Percentiles rank a stretch among this genome's conserved stretches.
Conservation (phyloP, 441 rosid species). For the Syzygium syzygioides region DNA sequence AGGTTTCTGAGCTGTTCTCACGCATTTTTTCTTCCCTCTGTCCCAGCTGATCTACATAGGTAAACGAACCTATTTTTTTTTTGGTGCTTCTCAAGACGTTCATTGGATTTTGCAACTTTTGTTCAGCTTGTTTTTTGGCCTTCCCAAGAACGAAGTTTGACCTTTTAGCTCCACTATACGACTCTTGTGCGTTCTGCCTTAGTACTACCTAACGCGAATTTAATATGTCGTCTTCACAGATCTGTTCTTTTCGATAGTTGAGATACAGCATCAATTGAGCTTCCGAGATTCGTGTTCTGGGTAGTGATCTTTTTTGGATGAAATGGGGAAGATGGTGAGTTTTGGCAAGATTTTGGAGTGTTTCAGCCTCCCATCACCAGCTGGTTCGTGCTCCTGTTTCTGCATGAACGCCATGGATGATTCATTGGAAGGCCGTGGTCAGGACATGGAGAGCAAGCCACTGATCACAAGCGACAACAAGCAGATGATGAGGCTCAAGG, state of each 20-base stretch:
- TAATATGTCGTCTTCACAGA: neutral
- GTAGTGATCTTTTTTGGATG: neutral
- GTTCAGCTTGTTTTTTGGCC: neutral
- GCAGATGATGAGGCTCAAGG: slow-evolving; percentile 36
- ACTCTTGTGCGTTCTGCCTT: neutral
- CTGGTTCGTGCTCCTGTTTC: slow-evolving; percentile 52
- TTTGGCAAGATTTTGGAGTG: slow-evolving; percentile 64
- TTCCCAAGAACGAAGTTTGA: slow-evolving; percentile 18
- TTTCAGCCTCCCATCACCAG: slow-evolving; percentile 35
- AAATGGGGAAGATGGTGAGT: slow-evolving; percentile 62
- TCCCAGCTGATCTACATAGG: slow-evolving; percentile 1
- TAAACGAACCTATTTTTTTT: slow-evolving; percentile 2
- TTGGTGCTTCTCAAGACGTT: neutral
- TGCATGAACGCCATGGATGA: slow-evolving; percentile 44
- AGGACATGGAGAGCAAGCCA: slow-evolving; percentile 43
- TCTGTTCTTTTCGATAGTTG: neutral
- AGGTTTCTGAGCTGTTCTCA: neutral
- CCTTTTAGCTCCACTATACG: neutral
- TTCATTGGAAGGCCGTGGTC: slow-evolving; percentile 1
- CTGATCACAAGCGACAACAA: slow-evolving; percentile 25
- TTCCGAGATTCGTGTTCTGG: neutral
- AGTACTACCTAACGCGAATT: neutral
- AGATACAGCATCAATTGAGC: neutral
- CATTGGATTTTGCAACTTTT: neutral
- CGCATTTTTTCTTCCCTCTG: slow-evolving; percentile 3